Percentiles rank a stretch among this genome's conserved stretches.
Conservation (phyloP, 1,284 basidiomycete genomes). For the Austroboletus niveus region DNA sequence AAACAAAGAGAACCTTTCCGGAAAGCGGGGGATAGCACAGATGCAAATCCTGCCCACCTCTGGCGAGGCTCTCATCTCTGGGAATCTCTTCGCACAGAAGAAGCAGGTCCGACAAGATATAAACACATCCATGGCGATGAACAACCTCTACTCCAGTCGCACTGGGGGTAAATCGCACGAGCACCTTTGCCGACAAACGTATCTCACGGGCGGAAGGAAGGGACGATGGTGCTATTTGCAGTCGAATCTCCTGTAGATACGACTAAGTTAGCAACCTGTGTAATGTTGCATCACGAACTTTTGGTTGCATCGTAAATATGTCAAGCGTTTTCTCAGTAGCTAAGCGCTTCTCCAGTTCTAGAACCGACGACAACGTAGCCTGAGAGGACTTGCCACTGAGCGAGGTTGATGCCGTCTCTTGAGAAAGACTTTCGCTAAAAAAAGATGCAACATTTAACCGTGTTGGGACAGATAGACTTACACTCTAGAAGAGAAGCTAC, state of each 20-base stretch:
- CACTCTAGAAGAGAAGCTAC: slow-evolving; percentile 55
- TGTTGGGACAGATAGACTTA: slow-evolving; percentile 34
- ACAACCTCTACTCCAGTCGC: slow-evolving; percentile 72
- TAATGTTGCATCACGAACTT: slow-evolving; percentile 49
- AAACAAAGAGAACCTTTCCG: slow-evolving; percentile 86
- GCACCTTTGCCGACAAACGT: slow-evolving; percentile 72
- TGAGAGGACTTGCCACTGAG: slow-evolving; percentile 49
- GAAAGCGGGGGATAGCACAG: slow-evolving; percentile 94
- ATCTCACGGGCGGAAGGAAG: slow-evolving; percentile 82
- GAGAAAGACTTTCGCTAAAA: slow-evolving; percentile 54
- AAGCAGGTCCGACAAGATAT: slow-evolving; percentile 91
- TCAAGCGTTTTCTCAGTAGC: slow-evolving; percentile 82
- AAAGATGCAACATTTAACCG: slow-evolving; percentile 4
- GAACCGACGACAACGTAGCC: slow-evolving; percentile 55
- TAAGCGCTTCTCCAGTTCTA: slow-evolving; percentile 81
- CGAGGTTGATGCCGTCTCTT: slow-evolving; percentile 57
- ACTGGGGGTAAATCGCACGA: slow-evolving; percentile 77
- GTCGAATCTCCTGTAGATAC: slow-evolving; percentile 70
- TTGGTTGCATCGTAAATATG: slow-evolving; percentile 94
- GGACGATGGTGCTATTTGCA: slow-evolving; percentile 85
- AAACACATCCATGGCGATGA: slow-evolving; percentile 80
- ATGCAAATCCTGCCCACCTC: slow-evolving; percentile 80
- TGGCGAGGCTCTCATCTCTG: slow-evolving; percentile 53
- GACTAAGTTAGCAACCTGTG: slow-evolving; percentile 13
- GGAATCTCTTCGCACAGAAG: slow-evolving; percentile 84